Percentiles rank a stretch among this genome's conserved stretches.
Conservation (phyloP, 208 protist genomes). For the Trypanosoma mega region DNA sequence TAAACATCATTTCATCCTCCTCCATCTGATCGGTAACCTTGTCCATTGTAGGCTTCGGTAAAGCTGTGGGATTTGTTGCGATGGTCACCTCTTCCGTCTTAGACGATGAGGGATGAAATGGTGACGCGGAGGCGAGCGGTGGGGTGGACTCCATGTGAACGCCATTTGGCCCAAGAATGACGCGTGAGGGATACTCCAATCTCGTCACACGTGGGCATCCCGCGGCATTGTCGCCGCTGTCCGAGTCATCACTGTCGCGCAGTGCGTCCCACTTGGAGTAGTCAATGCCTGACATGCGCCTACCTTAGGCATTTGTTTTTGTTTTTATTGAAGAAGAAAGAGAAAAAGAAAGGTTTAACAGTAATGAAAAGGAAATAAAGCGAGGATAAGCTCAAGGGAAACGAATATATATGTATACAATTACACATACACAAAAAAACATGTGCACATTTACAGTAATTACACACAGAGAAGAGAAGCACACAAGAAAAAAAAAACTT, state of each 20-base stretch:
- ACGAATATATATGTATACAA: background rate
- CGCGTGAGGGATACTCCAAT: conserved; percentile 58
- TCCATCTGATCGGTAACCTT: conserved; percentile 22
- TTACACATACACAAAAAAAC: background rate
- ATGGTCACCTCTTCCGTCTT: background rate
- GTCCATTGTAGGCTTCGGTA: background rate
- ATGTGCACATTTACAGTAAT: background rate
- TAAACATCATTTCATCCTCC: conserved; percentile 63
- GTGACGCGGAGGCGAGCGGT: conserved; percentile 36
- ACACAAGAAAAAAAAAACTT: conserved; percentile 18
- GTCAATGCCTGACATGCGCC: conserved; percentile 59
- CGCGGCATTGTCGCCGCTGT: conserved; percentile 1
- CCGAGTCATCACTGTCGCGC: conserved; percentile 30
- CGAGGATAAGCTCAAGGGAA: conserved; percentile 2
- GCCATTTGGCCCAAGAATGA: conserved; percentile 60
- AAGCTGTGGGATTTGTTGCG: background rate
- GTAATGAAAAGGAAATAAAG: conserved; percentile 3
- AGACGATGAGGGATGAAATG: conserved; percentile 28
- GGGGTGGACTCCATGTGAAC: conserved; percentile 41
- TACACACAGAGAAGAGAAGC: too few relatives aligned
- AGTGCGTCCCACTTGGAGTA: conserved; percentile 87
- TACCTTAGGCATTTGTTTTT: too few relatives aligned
- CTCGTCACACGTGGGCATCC: conserved; percentile 39
- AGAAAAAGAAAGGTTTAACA: background rate
- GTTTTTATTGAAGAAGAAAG: too few relatives aligned